A percentile compares a stretch with the other conserved stretches of the same genome.
phyloP scores from a whole-genome alignment of 768 basidiomycete genomes.

The Gloeophyllum trabeum region DNA sequence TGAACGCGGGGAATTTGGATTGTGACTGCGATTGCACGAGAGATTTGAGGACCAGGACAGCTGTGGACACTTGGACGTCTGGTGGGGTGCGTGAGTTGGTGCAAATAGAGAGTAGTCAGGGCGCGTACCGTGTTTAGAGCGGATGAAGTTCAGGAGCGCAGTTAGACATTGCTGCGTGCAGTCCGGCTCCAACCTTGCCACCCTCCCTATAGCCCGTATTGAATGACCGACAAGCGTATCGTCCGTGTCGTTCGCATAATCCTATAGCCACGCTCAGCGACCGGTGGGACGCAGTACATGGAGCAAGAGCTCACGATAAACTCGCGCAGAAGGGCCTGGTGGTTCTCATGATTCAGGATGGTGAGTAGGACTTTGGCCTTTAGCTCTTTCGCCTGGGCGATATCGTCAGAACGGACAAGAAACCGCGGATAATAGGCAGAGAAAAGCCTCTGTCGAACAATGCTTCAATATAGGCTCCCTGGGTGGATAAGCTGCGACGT shows the following conservation, averaged over 20 bases:
- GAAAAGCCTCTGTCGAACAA: conserved; percentile 43
- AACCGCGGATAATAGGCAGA: conserved; percentile 53
- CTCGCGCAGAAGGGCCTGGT: conserved; percentile 65
- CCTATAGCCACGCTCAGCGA: conserved; percentile 39
- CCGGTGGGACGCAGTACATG: too few relatives aligned
- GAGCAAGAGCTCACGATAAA: conserved; percentile 51
- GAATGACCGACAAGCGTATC: conserved; percentile 62
- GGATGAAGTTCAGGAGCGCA: conserved; percentile 70
- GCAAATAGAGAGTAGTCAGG: not conserved
- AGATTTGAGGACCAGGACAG: conserved; percentile 77
- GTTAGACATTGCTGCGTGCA: conserved; percentile 62
- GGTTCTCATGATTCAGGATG: conserved; percentile 55
- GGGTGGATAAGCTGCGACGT: conserved; percentile 16
- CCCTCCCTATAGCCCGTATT: conserved; percentile 69
- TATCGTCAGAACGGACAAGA: conserved; percentile 59
- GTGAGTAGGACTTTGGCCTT: conserved; percentile 70
- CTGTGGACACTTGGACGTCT: conserved; percentile 72
- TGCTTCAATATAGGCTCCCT: not conserved
- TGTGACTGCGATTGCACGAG: conserved; percentile 60
- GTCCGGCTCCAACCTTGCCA: conserved; percentile 59
- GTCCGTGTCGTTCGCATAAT: conserved; percentile 71
- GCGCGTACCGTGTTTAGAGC: conserved; percentile 56
- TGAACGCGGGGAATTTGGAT: conserved; percentile 9
- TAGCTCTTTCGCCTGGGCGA: conserved; percentile 50
- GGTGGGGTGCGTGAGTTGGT: too few relatives aligned